Evolutionary conservation across 768 basidiomycete species (phyloP).

Genomic region (Ramaria rubella): DNA sequence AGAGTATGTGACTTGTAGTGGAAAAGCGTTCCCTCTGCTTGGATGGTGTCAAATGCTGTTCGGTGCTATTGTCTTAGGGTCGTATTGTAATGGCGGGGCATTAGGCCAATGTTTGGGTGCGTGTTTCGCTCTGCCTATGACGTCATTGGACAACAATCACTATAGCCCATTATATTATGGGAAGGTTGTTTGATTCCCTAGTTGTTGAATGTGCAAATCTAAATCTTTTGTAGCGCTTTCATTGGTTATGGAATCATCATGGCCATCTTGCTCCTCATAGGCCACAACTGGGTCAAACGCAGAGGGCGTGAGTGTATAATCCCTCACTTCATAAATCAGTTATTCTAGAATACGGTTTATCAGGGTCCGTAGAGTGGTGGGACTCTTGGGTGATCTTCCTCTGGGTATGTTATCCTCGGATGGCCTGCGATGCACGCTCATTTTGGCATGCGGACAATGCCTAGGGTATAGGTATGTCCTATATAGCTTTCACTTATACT

Average conservation of each 20-base stretch:
- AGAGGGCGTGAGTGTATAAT: constrained; percentile 46
- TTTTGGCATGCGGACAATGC: neutral
- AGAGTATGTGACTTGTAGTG: constrained; percentile 21
- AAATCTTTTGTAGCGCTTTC: constrained; percentile 56
- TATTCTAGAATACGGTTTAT: neutral
- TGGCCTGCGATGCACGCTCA: neutral
- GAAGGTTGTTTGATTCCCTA: neutral
- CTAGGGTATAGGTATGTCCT: constrained; percentile 53
- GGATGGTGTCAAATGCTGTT: constrained; percentile 90
- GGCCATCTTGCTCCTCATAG: constrained; percentile 68
- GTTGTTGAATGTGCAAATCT: constrained; percentile 30
- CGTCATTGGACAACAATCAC: neutral
- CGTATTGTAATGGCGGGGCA: constrained; percentile 73
- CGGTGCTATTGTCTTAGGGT: constrained; percentile 65
- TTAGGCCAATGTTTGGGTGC: constrained; percentile 77
- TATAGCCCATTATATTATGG: constrained; percentile 13
- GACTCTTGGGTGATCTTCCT: constrained; percentile 62
- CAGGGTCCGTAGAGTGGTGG: constrained; percentile 62
- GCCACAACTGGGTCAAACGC: constrained; percentile 69
- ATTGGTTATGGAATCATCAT: constrained; percentile 82
- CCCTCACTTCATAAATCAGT: neutral
- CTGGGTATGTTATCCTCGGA: constrained; percentile 37
- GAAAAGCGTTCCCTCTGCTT: constrained; percentile 75
- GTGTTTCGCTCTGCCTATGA: constrained; percentile 12
- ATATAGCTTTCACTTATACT: too few species aligned